Conservation (phyloP, 768 basidiomycete genomes). For the Piloderma croceum region DNA sequence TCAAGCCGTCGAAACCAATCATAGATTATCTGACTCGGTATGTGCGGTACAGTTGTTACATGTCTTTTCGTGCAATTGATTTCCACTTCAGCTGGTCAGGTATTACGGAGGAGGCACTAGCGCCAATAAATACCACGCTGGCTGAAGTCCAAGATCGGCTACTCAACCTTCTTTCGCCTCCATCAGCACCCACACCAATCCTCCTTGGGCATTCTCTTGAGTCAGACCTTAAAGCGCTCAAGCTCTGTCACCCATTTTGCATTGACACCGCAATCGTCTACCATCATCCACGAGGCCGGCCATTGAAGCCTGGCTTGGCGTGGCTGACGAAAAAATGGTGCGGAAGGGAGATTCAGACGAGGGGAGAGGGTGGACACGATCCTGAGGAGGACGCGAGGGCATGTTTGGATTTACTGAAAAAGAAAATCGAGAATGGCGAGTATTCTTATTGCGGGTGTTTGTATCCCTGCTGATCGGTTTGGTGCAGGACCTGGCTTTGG, state of each 20-base stretch:
- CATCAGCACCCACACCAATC: conserved; percentile 54
- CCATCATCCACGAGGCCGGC: conserved; percentile 90
- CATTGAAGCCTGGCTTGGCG: conserved; percentile 92
- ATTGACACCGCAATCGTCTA: conserved; percentile 90
- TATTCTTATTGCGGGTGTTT: not conserved
- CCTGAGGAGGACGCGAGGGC: conserved; percentile 93
- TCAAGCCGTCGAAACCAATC: conserved; percentile 81
- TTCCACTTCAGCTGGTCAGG: conserved; percentile 72
- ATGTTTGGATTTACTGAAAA: conserved; percentile 75
- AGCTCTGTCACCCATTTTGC: conserved; percentile 77
- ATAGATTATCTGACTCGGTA: conserved; percentile 90
- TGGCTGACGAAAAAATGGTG: conserved; percentile 97
- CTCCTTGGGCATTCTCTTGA: conserved; percentile 95
- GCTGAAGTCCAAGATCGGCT: conserved; percentile 71
- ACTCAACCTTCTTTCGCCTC: conserved; percentile 53
- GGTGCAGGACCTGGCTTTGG: conserved; percentile 70
- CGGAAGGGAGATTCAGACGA: conserved; percentile 79
- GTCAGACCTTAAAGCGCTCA: conserved; percentile 86
- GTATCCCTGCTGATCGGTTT: not conserved
- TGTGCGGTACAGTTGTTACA: conserved; percentile 8
- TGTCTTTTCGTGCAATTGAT: not conserved
- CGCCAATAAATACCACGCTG: conserved; percentile 69
- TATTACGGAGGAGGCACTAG: conserved; percentile 73
- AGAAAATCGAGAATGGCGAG: conserved; percentile 71
- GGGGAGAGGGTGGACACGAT: conserved; percentile 84